Evolutionary conservation across 352 stramenopile species (phyloP).

Genomic region (Globisporangium mamillatum): DNA sequence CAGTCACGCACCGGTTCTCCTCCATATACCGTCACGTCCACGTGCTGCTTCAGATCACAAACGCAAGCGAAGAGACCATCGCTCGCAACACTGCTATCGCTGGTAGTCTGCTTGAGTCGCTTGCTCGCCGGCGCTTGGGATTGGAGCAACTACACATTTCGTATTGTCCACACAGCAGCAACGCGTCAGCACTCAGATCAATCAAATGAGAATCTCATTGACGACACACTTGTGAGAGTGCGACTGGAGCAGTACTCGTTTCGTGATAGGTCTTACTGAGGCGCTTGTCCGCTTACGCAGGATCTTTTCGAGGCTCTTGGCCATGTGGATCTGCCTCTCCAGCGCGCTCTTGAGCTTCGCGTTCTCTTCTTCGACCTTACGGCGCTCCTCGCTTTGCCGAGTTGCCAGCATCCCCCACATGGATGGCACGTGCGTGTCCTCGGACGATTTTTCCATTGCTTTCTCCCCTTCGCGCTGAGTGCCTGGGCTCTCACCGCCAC

Average conservation of each 20-base stretch:
- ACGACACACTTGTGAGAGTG: background rate
- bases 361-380: conserved; percentile 16
- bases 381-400: conserved; percentile 12
- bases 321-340: conserved; percentile 21
- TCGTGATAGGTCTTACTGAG: background rate
- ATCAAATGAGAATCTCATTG: background rate
- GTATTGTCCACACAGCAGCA: background rate
- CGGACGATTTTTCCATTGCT: background rate
- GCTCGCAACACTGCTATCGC: background rate
- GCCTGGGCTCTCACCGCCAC: background rate
- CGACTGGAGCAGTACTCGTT: background rate
- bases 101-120: background rate
- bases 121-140: background rate
- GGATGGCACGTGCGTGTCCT: background rate
- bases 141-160: background rate
- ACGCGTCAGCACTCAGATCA: background rate
- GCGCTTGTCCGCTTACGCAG: conserved; percentile 17
- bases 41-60: background rate
- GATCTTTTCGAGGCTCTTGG: conserved; percentile 24
- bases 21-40: background rate
- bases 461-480: too few species aligned
- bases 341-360: conserved; percentile 12
- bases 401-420: conserved; percentile 2
- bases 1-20: background rate
- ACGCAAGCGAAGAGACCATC: background rate